Evolutionary conservation across 306 rosid species (phyloP), one percentile per base, ranked within the genome.

Genomic region (Elaeagnus macrophylla): DNA sequence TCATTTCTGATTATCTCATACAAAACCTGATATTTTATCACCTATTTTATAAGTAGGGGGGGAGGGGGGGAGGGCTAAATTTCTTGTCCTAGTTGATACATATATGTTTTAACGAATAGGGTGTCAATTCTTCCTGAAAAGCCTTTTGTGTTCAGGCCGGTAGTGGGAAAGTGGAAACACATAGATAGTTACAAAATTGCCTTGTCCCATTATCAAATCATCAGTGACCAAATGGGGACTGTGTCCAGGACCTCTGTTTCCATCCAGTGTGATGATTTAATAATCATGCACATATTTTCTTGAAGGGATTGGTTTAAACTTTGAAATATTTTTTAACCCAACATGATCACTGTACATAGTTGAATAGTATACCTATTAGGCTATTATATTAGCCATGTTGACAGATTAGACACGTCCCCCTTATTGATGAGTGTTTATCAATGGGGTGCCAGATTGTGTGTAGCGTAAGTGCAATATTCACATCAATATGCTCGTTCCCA

Each of bases 151-250:
- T 46, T 61, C 52, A 54, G 55, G 51, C 56, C 57, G 60, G 64
- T 62, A 70, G 61, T 70, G 41, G 71, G 70, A 36, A 44, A 75
- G 77, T 65, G 54, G 67, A 77, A 69, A 78, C 95, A 83, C 13
- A 67, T 58, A 75, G 90, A 86, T 73, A 66, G 67, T 43, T 72
- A 86, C 95, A 86, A 83, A 77, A 48, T 62, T 37, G 42, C 71
- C 69, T 68, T 65, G 74, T 74, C 75, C 56, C 65, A 69, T 56
- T 65, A 80, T 62, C 75, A 66, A 51, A 66, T 64, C 83, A 75
- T n/a, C 32, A 61, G 75, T 79, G 75, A 77, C 61, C 75, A 64
- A 64, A 51, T 72, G 63, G 70, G 53, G 10, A 17, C 76, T 57
- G 83, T 81, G 87, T 73, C 82, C 81, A 44, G 54, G 67, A 67